Base-by-base conservation (phyloP, 371 early-diverging fungal species). In the Lichtheimia hyalospora region DNA sequence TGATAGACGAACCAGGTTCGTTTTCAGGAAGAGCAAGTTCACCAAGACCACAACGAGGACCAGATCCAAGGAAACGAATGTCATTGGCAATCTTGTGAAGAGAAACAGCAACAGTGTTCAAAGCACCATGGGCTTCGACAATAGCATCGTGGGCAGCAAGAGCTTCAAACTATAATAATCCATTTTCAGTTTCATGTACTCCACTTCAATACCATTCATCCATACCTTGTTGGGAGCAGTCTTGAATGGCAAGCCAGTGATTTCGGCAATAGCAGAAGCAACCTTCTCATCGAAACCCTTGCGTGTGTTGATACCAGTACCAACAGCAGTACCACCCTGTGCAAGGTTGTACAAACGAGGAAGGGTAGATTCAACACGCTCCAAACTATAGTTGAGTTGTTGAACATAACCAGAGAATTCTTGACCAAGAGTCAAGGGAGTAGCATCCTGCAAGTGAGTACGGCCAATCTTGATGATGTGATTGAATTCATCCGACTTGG, bases 41-140 rank as follows among this genome's bases (percentile, higher is more conserved):
- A 51, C 96, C 97, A 10, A 97, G 81, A 54, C 98, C 98, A 77
- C 96, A 97, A 48, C 98, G 91, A 46, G 98, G 98, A 2, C 98
- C 98, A 16, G 96, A 96, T 16, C 95, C 96, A 14, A 96, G 86
- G 58, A 92, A 83, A 18, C 98, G 89, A 62, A 97, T 95, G 70
- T 97, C 98, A 79, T 94, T 96, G 70, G 95, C 98, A 66, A 97
- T 95, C 85, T 97, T 97, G 89, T 92, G 94, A 64, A 97, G 82
- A n/a, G 96, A 96, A 28, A 90, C 92, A 21, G 97, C 96, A 54
- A 94, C 64, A 6, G 90, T 89, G 82, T 97, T 97, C 59, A 97
- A 83, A 14, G 94, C 92, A 25, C 97, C 97, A 61, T 85, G 86
- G 21, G 91, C 91, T 80, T 96, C 95, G n/a, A 97, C 96, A 60